Evolutionary conservation across 202 grass and related monocot genomes (phyloP), one percentile per base, ranked within the genome.

Genomic region (Schoenoplectus triqueter): DNA sequence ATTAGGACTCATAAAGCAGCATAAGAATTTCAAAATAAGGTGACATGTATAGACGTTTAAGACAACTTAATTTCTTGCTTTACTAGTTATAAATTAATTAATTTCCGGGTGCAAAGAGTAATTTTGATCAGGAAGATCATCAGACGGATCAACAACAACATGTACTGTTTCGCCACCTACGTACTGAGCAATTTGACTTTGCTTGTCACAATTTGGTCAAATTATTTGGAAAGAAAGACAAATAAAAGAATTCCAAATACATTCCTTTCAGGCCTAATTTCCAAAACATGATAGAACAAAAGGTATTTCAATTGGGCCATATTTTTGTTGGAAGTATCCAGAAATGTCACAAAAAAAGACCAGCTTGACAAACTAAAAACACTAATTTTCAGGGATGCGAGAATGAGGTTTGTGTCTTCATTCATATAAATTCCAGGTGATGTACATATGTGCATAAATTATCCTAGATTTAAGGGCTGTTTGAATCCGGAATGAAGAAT

Each of bases 371-470:
- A 41, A 14, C 51, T 10, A 60, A 59, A 78, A 78, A 4, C 74
- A 47, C 74, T 78, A 60, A 78, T 78, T 42, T 78, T 59, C 51
- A 42, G 74, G 52, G 74, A 8, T 78, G 74, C 0, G 11, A 52
- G 22, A 78, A 78, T 78, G 74, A 60, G 14, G 11, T 56, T 2
- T 78, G 51, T 78, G 74, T 78, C 74, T 41, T 78, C 52, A 59
- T 78, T 78, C 74, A 60, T 59, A 22, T 41, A 60, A 57, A 59
- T 41, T 78, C 52, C 52, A 78, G 19, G 55, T 39, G 69, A 18
- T 18, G 74, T 21, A 20, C 60, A 74, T 40, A 56, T 80, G 10
- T 68, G 76, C 20, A 86, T 89, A 42, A 78, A 65, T 42, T 60
- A 45, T 17, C 67, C 66, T 75, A 72, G 54, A 39, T 64, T 21